A percentile compares a stretch with the other conserved stretches of the same genome.
Conservation (phyloP, 352 stramenopile species). For the Globisporangium abappressorium region DNA sequence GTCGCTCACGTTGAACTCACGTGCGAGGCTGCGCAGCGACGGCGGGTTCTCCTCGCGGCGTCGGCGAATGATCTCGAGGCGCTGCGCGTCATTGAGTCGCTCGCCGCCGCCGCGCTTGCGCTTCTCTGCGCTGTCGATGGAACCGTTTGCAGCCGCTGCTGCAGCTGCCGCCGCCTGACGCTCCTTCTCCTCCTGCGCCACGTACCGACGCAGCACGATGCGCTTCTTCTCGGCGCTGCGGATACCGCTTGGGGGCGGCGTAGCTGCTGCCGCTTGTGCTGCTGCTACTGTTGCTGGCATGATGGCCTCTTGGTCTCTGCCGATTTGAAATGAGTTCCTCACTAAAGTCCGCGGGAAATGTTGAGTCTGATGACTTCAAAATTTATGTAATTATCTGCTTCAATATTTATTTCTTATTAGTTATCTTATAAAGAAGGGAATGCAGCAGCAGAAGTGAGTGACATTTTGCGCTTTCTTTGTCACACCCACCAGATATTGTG, state of each 20-base stretch:
- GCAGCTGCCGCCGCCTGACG: background rate
- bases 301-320: background rate
- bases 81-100: slow-evolving; percentile 19
- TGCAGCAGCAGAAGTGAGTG: background rate
- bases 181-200: slow-evolving; percentile 14
- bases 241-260: background rate
- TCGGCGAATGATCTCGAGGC: slow-evolving; percentile 19
- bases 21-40: slow-evolving; percentile 17
- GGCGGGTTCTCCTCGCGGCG: slow-evolving; percentile 16
- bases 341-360: background rate
- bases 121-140: slow-evolving; percentile 1
- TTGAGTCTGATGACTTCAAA: background rate
- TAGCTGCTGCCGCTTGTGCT: background rate
- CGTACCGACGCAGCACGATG: slow-evolving; percentile 15
- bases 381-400: background rate
- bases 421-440: background rate
- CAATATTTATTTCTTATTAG: background rate
- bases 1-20: slow-evolving; percentile 18
- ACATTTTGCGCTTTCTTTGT: background rate
- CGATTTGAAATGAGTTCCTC: background rate
- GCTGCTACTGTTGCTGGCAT: background rate
- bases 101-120: slow-evolving; percentile 17
- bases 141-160: background rate
- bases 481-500: background rate
- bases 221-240: slow-evolving; percentile 12